These are phyloP conservation scores for Colletotrichum lupini DNA, from an alignment of 2,329 filamentous ascomycete species.

Conservation along the genomic window DNA sequence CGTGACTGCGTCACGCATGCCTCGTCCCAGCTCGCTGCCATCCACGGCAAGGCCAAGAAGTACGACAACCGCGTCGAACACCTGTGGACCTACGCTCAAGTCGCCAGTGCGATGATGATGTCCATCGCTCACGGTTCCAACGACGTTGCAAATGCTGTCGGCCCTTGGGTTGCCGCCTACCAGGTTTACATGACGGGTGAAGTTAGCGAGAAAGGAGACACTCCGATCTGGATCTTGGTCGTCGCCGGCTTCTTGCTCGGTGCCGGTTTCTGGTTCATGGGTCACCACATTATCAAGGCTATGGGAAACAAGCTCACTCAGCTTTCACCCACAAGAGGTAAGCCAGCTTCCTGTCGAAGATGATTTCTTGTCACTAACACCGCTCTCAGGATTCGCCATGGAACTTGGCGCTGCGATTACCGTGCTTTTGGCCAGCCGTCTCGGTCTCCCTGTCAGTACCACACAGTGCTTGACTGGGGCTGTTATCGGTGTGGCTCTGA, in stretches of 20 bases:
- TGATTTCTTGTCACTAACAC: neutral
- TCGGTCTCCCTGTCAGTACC: constrained; percentile 42
- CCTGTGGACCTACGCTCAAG: constrained; percentile 57
- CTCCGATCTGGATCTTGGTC: constrained; percentile 52
- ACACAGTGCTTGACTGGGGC: constrained; percentile 43
- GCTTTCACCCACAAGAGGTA: constrained; percentile 48
- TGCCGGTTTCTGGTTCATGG: constrained; percentile 52
- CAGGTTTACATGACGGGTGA: constrained; percentile 46
- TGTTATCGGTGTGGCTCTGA: constrained; percentile 40
- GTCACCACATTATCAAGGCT: constrained; percentile 51
- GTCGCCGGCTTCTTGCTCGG: constrained; percentile 50
- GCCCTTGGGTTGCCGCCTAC: constrained; percentile 52
- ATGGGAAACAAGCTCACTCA: constrained; percentile 55
- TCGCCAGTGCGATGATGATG: constrained; percentile 52
- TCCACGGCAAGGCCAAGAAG: constrained; percentile 46
- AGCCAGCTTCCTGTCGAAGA: neutral
- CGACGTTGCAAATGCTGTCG: constrained; percentile 54
- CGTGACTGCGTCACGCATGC: constrained; percentile 38
- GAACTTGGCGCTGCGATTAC: constrained; percentile 53
- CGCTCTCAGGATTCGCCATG: constrained; percentile 38
- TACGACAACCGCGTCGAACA: constrained; percentile 60
- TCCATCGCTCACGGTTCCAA: constrained; percentile 57
- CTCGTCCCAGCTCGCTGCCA: constrained; percentile 41
- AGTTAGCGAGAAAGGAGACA: constrained; percentile 43
- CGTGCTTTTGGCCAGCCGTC: constrained; percentile 39